Percentiles rank a stretch among this genome's conserved stretches.
phyloP scores from a whole-genome alignment of 768 basidiomycete species.

The Tricholoma bakamatsutake region DNA sequence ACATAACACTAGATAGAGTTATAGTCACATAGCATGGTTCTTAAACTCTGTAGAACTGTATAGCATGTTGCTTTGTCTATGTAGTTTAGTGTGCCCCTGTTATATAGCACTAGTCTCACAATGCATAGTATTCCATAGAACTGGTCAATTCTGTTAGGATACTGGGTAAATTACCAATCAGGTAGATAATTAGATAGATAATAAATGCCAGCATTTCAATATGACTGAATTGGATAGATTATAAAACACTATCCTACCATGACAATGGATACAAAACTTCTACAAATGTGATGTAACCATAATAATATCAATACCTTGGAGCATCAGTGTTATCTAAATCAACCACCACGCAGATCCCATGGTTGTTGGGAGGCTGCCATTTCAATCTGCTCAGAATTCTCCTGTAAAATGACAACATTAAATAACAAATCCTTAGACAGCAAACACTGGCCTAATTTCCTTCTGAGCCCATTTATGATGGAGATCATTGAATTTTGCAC shows the following conservation, averaged over 20 bases:
- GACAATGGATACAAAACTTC: neutral
- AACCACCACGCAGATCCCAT: neutral
- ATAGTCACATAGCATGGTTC: neutral
- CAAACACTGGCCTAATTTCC: slow-evolving; percentile 5
- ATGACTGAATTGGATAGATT: neutral
- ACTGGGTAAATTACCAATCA: neutral
- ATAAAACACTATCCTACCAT: neutral
- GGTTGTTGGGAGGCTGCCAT: neutral
- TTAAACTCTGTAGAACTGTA: neutral
- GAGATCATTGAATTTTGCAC: slow-evolving; percentile 1
- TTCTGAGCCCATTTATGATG: slow-evolving; percentile 3
- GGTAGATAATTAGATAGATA: neutral
- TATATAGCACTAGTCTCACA: neutral
- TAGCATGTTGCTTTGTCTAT: neutral
- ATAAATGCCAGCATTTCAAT: neutral
- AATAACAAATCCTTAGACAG: neutral
- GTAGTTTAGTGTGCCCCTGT: neutral
- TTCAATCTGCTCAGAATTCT: neutral
- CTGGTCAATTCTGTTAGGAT: neutral
- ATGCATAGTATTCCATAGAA: neutral
- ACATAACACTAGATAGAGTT: neutral
- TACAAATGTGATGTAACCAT: neutral
- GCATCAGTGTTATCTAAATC: neutral
- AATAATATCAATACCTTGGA: neutral
- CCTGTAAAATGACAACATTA: neutral